Evolutionary conservation across 108 stramenopile genomes (phyloP), one percentile per base, ranked within the genome.

Genomic region (Skeletonema potamos): DNA sequence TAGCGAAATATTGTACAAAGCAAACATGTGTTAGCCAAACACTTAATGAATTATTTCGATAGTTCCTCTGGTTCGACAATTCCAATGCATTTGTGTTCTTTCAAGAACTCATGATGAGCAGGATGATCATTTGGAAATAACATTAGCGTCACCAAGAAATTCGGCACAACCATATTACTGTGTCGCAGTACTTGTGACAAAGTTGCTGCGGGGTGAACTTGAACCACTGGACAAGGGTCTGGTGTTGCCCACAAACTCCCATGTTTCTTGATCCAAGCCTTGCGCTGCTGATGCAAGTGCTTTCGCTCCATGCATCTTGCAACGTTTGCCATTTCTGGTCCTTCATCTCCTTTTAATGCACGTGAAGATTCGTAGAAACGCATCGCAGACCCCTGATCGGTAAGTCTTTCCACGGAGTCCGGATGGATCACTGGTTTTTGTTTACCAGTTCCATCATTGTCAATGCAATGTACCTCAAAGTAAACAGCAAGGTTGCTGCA

Each of bases 281-380:
- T 89, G n/a, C 92, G 78, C 68, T 93, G 90, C 36, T 84, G 61
- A 58, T 89, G 60, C 61, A 96, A 68, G n/a, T 91, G 85, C 71
- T 91, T 91, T 27, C 92, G 81, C 68, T 93, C 95, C 55, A 91
- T 71, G 22, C 84, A 84, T 30, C 81, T 62, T 5, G 89, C 91
- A 10, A 93, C 77, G n/a, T 77, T 84, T 11, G 85, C 78, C 85
- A 91, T 90, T 59, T 92, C 95, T 0, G 80, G 82, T 13, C 95
- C 95, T 79, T 96, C 95, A 56, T 92, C 92, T 55, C 95, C 95
- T 74, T 91, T 89, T 17, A 96, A 60, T 9, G 95, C 95, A 18
- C 95, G 83, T 9, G 90, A 88, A 15, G 90, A 64, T 64, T 93
- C 95, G 66, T 90, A 96, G 68, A 93, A 96, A 46, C 86, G 84